Percentiles rank a stretch among this genome's conserved stretches.
Conservation (phyloP, 2,329 filamentous ascomycete species). For the Colletotrichum sansevieriae region DNA sequence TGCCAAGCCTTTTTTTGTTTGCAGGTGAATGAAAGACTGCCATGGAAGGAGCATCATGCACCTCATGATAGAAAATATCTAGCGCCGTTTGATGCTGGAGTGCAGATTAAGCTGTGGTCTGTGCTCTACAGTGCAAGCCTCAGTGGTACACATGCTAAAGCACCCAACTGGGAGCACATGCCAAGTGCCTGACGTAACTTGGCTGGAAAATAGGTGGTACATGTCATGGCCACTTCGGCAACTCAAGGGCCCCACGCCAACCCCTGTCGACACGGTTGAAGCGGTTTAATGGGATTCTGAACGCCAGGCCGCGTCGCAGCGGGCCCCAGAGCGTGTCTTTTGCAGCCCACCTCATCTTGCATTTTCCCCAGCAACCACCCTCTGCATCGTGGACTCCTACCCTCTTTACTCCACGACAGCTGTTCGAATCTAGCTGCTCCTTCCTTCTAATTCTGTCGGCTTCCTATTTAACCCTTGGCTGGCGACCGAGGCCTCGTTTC, state of each 20-base stretch:
- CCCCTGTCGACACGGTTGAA: constrained; percentile 35
- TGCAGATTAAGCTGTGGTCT: constrained; percentile 36
- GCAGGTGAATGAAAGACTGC: background rate
- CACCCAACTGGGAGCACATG: background rate
- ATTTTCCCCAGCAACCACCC: constrained; percentile 15
- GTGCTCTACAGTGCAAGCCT: constrained; percentile 23
- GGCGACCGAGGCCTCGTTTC: background rate
- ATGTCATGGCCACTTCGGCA: background rate
- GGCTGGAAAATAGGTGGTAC: background rate
- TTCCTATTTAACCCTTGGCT: constrained; percentile 9
- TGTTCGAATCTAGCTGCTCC: background rate
- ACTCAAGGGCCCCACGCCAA: background rate
- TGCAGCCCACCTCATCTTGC: background rate
- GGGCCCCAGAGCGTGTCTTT: constrained; percentile 31
- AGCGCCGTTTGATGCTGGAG: background rate
- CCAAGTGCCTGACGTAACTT: constrained; percentile 20
- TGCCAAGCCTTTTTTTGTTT: background rate
- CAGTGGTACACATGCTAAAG: constrained; percentile 14
- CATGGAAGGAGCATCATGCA: background rate
- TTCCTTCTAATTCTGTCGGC: background rate
- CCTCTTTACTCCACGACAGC: constrained; percentile 12
- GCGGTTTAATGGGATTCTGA: constrained; percentile 35
- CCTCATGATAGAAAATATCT: background rate
- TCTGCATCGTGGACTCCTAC: constrained; percentile 16
- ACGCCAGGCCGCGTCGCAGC: constrained; percentile 34